Conservation (phyloP, 2,329 filamentous ascomycete genomes). For the Trichocomaceae sp. region DNA sequence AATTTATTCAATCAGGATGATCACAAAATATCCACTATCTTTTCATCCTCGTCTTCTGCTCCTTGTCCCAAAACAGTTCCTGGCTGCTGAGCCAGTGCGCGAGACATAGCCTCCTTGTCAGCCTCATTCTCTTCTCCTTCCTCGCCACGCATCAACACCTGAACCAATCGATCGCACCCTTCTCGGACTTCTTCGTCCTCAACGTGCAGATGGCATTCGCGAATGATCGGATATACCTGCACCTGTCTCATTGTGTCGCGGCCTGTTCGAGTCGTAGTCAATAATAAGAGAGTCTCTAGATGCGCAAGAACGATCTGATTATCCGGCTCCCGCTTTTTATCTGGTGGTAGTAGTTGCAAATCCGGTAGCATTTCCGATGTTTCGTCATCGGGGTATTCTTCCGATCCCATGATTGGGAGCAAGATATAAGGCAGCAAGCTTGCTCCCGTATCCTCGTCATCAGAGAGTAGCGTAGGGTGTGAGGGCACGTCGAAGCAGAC, state of each 20-base stretch:
- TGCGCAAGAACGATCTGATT: slow-evolving; percentile 73
- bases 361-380: slow-evolving; percentile 81
- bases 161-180: slow-evolving; percentile 80
- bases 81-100: slow-evolving; percentile 31
- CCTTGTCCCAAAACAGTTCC: slow-evolving; percentile 17
- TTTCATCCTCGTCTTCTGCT: slow-evolving; percentile 40
- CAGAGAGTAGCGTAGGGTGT: slow-evolving; percentile 64
- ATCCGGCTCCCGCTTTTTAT: slow-evolving; percentile 80
- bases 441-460: slow-evolving; percentile 51
- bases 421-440: slow-evolving; percentile 84
- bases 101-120: slow-evolving; percentile 35
- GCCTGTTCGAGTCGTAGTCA: slow-evolving; percentile 71
- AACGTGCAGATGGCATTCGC: slow-evolving; percentile 74
- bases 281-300: slow-evolving; percentile 75
- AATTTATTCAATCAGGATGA: background rate
- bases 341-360: slow-evolving; percentile 78
- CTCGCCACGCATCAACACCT: slow-evolving; percentile 79
- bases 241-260: slow-evolving; percentile 67
- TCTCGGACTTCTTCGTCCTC: slow-evolving; percentile 75
- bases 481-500: slow-evolving; percentile 72
- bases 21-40: slow-evolving; percentile 40
- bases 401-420: slow-evolving; percentile 77
- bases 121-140: slow-evolving; percentile 46
- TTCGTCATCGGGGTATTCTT: slow-evolving; percentile 85
- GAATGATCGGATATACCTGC: slow-evolving; percentile 81